These are phyloP conservation scores for Artomyces pyxidatus DNA, from an alignment of 768 basidiomycete species.

Conservation along the genomic window DNA sequence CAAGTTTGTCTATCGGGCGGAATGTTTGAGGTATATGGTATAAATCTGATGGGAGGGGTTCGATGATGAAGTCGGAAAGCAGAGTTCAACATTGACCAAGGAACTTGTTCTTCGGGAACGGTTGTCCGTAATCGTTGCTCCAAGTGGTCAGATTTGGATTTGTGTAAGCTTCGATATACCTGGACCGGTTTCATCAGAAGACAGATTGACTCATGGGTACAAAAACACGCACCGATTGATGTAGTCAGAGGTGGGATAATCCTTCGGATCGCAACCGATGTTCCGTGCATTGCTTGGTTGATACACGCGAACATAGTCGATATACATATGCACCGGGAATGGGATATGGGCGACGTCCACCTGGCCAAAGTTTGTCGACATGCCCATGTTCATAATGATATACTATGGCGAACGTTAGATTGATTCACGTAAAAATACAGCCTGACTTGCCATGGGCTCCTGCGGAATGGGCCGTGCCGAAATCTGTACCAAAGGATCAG, in stretches of 20 bases:
- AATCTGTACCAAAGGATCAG: conserved; percentile 26
- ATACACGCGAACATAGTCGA: conserved; percentile 82
- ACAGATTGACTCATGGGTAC: too few relatives aligned
- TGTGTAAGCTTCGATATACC: too few relatives aligned
- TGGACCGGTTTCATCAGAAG: too few relatives aligned
- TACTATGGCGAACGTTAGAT: conserved; percentile 27
- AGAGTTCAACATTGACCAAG: too few relatives aligned
- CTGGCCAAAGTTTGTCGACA: conserved; percentile 50
- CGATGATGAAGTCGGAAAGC: too few relatives aligned
- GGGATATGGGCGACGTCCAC: conserved; percentile 45
- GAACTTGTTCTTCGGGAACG: too few relatives aligned
- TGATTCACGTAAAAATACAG: neutral
- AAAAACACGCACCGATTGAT: conserved; percentile 62
- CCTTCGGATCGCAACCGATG: conserved; percentile 60
- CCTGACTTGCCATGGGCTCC: conserved; percentile 32
- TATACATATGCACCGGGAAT: conserved; percentile 52
- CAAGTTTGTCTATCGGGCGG: too few relatives aligned
- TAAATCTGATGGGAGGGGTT: too few relatives aligned
- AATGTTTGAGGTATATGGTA: too few relatives aligned
- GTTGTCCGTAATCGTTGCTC: too few relatives aligned
- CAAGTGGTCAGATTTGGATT: too few relatives aligned
- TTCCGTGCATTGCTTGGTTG: conserved; percentile 42
- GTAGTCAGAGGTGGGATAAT: conserved; percentile 69
- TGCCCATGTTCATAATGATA: conserved; percentile 50
- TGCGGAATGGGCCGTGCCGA: conserved; percentile 29